Conservation (phyloP, 177 flowering plant genomes). For the Telopea speciosissima region DNA sequence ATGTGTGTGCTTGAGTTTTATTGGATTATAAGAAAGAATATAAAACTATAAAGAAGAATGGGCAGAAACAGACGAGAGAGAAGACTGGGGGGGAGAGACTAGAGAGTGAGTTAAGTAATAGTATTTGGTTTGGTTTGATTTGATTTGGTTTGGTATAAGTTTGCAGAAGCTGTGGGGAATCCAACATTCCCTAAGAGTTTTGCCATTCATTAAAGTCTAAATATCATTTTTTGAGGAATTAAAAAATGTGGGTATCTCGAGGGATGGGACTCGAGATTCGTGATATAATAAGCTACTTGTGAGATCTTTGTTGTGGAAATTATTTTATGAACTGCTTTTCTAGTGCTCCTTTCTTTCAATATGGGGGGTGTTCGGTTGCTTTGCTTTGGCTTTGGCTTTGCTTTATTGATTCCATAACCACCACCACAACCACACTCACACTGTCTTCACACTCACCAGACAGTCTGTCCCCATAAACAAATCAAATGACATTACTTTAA, state of each 20-base stretch:
- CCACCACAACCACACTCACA: constrained; percentile 18
- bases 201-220: constrained; percentile 52
- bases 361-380: constrained; percentile 1
- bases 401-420: constrained; percentile 45
- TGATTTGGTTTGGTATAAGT: background rate
- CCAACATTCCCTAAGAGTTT: constrained; percentile 70
- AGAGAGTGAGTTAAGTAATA: constrained; percentile 1
- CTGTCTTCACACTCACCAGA: constrained; percentile 23
- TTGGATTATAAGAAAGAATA: background rate
- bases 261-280: constrained; percentile 30
- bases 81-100: background rate
- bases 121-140: constrained; percentile 10
- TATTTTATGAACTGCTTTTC: constrained; percentile 6
- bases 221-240: constrained; percentile 20
- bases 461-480: constrained; percentile 31
- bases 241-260: constrained; percentile 48
- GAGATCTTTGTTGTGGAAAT: constrained; percentile 19
- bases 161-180: constrained; percentile 51
- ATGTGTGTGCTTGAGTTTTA: background rate
- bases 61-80: background rate
- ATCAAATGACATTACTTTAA: constrained; percentile 30
- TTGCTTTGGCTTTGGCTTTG: constrained; percentile 9
- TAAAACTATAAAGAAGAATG: background rate
- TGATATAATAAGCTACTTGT: constrained; percentile 17
- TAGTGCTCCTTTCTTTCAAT: constrained; percentile 1